phyloP scores from a whole-genome alignment of 2,329 filamentous ascomycete genomes.

The Lasiodiplodia gonubiensis region DNA sequence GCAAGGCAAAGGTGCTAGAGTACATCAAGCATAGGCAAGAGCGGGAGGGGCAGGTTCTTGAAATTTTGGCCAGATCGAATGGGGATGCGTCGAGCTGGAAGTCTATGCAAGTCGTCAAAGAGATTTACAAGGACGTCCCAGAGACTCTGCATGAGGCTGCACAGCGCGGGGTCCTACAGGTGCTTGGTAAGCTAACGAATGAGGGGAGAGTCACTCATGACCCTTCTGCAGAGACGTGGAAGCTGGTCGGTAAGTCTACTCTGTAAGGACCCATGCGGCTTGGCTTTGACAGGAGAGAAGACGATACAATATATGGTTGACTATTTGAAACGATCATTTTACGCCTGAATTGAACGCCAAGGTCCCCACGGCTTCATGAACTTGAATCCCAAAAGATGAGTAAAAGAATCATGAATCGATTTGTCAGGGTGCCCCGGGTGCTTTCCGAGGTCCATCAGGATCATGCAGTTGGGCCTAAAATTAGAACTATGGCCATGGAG shows the following conservation, averaged over 20 bases:
- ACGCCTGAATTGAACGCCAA: neutral
- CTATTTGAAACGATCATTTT: neutral
- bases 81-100: slow-evolving; percentile 60
- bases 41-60: slow-evolving; percentile 64
- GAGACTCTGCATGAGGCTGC: slow-evolving; percentile 78
- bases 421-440: neutral
- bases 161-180: slow-evolving; percentile 74
- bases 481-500: neutral
- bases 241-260: slow-evolving; percentile 41
- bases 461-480: neutral
- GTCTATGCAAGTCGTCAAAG: slow-evolving; percentile 81
- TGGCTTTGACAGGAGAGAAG: no score
- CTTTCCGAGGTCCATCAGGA: neutral
- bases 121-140: slow-evolving; percentile 82
- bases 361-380: neutral
- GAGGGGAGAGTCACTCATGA: slow-evolving; percentile 69
- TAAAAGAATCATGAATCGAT: neutral
- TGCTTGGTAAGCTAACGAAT: slow-evolving; percentile 75
- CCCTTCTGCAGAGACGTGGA: slow-evolving; percentile 43
- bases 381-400: neutral
- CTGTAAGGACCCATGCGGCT: slow-evolving; percentile 27
- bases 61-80: slow-evolving; percentile 39
- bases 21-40: slow-evolving; percentile 67
- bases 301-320: neutral
- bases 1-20: slow-evolving; percentile 72